Evolutionary conservation across 208 protist species (phyloP).

Genomic region (Acanthamoeba triangularis): DNA sequence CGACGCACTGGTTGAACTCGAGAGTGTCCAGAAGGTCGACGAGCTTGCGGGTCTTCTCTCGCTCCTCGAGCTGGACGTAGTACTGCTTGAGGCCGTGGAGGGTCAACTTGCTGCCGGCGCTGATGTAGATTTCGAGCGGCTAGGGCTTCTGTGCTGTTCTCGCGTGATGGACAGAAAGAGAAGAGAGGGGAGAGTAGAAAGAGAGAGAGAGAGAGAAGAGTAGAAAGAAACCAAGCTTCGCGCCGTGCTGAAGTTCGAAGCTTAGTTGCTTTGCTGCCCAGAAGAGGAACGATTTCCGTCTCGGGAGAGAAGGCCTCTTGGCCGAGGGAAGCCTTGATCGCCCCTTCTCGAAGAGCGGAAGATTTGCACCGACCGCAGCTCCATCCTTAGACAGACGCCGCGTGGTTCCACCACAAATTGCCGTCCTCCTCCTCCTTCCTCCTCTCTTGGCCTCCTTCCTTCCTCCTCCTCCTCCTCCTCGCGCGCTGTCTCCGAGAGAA

Average conservation of each 20-base stretch:
- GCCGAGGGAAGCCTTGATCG: background rate
- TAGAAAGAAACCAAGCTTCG: background rate
- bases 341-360: background rate
- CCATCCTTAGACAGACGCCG: background rate
- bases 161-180: too few species aligned
- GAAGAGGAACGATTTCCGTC: background rate
- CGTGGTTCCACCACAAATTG: background rate
- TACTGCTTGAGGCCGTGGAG: constrained; percentile 99
- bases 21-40: constrained; percentile 98
- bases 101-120: constrained; percentile 99
- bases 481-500: background rate
- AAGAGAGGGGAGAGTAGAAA: background rate
- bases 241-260: background rate
- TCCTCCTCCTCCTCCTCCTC: too few species aligned
- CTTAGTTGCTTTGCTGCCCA: background rate
- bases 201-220: background rate
- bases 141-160: constrained; percentile 55
- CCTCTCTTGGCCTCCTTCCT: background rate
- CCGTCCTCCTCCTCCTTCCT: background rate
- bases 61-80: constrained; percentile 98
- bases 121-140: constrained; percentile 98
- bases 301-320: background rate
- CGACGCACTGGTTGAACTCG: constrained; percentile 99
- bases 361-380: background rate
- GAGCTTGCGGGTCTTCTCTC: constrained; percentile 98